Base-by-base conservation (phyloP, 257 asterid genomes). In the Plantago ovata region DNA sequence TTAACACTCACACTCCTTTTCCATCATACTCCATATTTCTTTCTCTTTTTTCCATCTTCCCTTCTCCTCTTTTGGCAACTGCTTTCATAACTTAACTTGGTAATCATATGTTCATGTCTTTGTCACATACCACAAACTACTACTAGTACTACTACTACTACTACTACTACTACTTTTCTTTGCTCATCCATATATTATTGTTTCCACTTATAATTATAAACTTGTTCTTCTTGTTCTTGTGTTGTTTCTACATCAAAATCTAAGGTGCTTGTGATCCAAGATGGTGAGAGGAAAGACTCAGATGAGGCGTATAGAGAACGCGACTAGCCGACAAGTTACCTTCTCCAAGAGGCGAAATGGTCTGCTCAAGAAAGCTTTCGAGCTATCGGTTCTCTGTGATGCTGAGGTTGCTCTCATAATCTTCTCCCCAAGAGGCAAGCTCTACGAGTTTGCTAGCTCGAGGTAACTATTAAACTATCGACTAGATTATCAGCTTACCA, bases 271-370 rank as follows among this genome's bases (percentile, higher is more conserved):
- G 10, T 2, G 38, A 36, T 50, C 21, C 18, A 14, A 66, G 53
- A 90, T 90, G 98, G 98, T 84, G 75, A 63, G 98, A 64, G 98
- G 98, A n/a, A 90, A 90, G 63, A 90, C 98, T 24, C 84, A 87
- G 85, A 81, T 90, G 95, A 69, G 86, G 91, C 95, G 90, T 57
- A 90, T 90, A 54, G 98, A 90, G 60, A 84, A 87, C 86, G 94
- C 92, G 4, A 84, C 96, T 7, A 86, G 96, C 79, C 65, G 98
- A 62, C 96, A 90, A 69, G 96, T 87, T 11, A 87, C 98, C 60
- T 86, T 89, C 92, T 89, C 97, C 1, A 89, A 89, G 83, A 73
- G 97, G 53, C 67, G 95, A 76, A 89, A 82, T 74, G 95, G 97
- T 9, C 72, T 89, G 50, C 79, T 85, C 6, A 89, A 89, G 46